Percentiles rank a stretch among this genome's conserved stretches.
These are phyloP conservation scores for Syzygium oleosum DNA, from an alignment of 345 rosid species.

Conservation along the genomic window DNA sequence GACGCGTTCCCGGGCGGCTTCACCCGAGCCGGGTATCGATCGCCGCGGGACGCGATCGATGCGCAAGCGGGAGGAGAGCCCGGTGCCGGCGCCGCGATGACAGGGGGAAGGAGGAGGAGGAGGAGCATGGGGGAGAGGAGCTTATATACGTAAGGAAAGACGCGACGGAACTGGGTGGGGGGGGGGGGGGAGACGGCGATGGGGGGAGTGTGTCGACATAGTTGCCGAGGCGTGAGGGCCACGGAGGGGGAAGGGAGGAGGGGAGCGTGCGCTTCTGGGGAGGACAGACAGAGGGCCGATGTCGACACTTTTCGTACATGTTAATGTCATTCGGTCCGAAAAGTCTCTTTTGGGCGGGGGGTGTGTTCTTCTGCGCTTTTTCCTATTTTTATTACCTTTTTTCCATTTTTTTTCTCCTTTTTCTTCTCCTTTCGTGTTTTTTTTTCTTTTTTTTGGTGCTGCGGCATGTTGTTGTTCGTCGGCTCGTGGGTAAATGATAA, in stretches of 20 bases:
- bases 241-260: not conserved
- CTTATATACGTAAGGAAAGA: not conserved
- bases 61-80: too few relatives aligned
- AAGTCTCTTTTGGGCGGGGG: not conserved
- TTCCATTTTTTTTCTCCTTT: not conserved
- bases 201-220: not conserved
- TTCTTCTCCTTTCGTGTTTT: not conserved
- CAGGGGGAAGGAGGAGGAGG: too few relatives aligned
- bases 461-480: not conserved
- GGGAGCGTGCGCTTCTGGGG: accelerated
- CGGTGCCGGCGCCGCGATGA: not conserved
- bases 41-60: not conserved
- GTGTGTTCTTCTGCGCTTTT: not conserved
- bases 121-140: not conserved
- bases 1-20: not conserved
- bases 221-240: not conserved
- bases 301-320: not conserved
- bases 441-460: not conserved
- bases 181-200: not conserved
- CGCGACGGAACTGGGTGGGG: not conserved
- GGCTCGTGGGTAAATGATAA: not conserved
- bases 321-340: not conserved
- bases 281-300: not conserved
- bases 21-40: not conserved
- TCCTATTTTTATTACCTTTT: not conserved